Evolutionary conservation across 2,329 filamentous ascomycete genomes (phyloP), one percentile per base, ranked within the genome.

Genomic region (Septoria linicola): DNA sequence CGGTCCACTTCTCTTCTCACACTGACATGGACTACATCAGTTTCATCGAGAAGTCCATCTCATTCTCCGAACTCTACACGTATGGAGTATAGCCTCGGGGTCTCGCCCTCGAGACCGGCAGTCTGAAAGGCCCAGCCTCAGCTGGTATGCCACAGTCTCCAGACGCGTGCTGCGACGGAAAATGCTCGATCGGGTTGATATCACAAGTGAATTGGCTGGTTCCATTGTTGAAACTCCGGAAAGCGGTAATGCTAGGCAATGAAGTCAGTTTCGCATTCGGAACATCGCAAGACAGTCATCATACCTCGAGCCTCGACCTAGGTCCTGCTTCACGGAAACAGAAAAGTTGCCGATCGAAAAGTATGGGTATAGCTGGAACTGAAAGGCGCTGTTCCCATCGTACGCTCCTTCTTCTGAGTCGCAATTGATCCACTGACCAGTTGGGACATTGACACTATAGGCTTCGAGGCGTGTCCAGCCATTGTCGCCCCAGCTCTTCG

Each of bases 261-360:
- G n/a, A 5, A 13, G 41, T 45, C 41, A 45, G 41, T 30, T 17
- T 14, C n/a, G n/a, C n/a, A n/a, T n/a, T 30, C 14, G 14, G 17
- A 44, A 19, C n/a, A 44, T n/a, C 13, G 23, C 19, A 1, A 3
- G 8, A 14, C 11, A 8, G 10, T n/a, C 31, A 32, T 49, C 44
- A 14, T 36, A 55, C 48, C 45, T 59, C 16, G 11, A 37, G 8
- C 42, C 54, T 3, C 41, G 32, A 4, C 41, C 47, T 11, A 56
- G 21, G 46, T 62, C 59, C 25, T 66, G 58, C 47, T 56, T 52
- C 3, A 66, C 31, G 1, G 44, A 44, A 11, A 66, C 20, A 27
- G 51, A 50, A 49, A 66, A 66, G 42, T 65, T 59, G n/a, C 61
- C 61, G 41, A 66, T 64, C 8, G 49, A 53, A 27, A 64, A 65